Percentiles rank a stretch among this genome's conserved stretches.
phyloP scores from a whole-genome alignment of 1,284 basidiomycete species.

The Malassezia cuniculi region DNA sequence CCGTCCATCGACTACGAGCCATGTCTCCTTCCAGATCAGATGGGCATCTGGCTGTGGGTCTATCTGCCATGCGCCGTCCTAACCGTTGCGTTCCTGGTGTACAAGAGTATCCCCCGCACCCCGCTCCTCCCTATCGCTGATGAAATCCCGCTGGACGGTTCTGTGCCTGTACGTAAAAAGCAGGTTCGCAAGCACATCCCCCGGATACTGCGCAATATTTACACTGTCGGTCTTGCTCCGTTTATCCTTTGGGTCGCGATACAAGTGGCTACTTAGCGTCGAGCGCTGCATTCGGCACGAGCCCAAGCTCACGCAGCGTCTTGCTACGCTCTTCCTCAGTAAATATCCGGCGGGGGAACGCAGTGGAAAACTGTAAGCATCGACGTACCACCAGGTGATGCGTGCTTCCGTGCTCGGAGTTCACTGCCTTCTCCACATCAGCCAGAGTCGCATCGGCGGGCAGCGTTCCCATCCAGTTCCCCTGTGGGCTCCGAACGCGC shows the following conservation, averaged over 20 bases:
- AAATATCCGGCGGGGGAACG: constrained; percentile 39
- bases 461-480: constrained; percentile 37
- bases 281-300: constrained; percentile 40
- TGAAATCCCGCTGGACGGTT: background rate
- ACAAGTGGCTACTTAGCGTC: constrained; percentile 20
- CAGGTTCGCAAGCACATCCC: too few relatives aligned
- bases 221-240: too few relatives aligned
- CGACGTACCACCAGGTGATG: constrained; percentile 24
- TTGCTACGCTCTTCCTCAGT: constrained; percentile 23
- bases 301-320: constrained; percentile 36
- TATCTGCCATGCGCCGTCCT: constrained; percentile 20
- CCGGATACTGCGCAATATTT: too few relatives aligned
- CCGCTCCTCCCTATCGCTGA: background rate
- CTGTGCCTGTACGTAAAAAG: too few relatives aligned
- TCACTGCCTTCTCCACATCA: constrained; percentile 28
- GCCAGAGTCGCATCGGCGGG: constrained; percentile 26
- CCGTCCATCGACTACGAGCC: constrained; percentile 19
- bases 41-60: constrained; percentile 22
- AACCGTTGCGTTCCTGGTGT: constrained; percentile 9
- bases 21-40: constrained; percentile 30
- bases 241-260: constrained; percentile 6
- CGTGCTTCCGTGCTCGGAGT: constrained; percentile 24
- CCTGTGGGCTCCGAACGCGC: constrained; percentile 31
- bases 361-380: constrained; percentile 31
- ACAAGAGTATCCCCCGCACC: background rate